Percentiles rank a stretch among this genome's conserved stretches.
phyloP scores from a whole-genome alignment of 371 early-diverging fungal species.

The Circinella minor region DNA sequence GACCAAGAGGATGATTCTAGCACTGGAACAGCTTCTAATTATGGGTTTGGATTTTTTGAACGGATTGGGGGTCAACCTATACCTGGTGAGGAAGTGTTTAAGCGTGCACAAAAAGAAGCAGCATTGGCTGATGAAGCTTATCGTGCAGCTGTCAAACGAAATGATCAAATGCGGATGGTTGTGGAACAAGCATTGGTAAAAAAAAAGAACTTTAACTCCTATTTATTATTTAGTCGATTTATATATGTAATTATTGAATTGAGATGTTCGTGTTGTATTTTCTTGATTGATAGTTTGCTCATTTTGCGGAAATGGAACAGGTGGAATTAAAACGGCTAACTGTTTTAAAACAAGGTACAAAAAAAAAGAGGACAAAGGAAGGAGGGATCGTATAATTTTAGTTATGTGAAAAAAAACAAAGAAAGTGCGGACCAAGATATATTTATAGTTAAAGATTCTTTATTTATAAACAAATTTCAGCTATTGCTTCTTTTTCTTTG shows the following conservation, averaged over 20 bases:
- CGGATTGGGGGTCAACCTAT: conserved; percentile 26
- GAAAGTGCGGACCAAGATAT: not conserved
- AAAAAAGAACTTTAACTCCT: not conserved
- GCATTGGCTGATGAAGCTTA: conserved; percentile 70
- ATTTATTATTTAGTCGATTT: not conserved
- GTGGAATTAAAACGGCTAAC: conserved; percentile 60
- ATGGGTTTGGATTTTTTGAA: conserved; percentile 35
- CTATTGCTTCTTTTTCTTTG: conserved; percentile 64
- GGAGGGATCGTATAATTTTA: not conserved
- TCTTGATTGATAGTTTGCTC: conserved; percentile 49
- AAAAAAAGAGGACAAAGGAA: not conserved
- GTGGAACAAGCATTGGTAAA: conserved; percentile 75
- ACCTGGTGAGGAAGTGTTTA: conserved; percentile 42
- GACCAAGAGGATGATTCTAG: not conserved
- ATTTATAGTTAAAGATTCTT: too few relatives aligned
- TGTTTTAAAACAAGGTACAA: conserved; percentile 49
- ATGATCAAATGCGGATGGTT: conserved; percentile 70
- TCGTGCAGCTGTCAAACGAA: conserved; percentile 59
- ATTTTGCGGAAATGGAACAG: conserved; percentile 64
- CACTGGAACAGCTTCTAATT: conserved; percentile 22
- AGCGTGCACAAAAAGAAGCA: conserved; percentile 65
- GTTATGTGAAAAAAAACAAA: not conserved
- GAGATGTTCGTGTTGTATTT: not conserved
- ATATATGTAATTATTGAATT: too few relatives aligned
- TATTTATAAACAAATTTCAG: conserved; percentile 22